These are phyloP conservation scores for Cadophora sp. DNA, from an alignment of 2,329 filamentous ascomycete species.

Conservation along the genomic window DNA sequence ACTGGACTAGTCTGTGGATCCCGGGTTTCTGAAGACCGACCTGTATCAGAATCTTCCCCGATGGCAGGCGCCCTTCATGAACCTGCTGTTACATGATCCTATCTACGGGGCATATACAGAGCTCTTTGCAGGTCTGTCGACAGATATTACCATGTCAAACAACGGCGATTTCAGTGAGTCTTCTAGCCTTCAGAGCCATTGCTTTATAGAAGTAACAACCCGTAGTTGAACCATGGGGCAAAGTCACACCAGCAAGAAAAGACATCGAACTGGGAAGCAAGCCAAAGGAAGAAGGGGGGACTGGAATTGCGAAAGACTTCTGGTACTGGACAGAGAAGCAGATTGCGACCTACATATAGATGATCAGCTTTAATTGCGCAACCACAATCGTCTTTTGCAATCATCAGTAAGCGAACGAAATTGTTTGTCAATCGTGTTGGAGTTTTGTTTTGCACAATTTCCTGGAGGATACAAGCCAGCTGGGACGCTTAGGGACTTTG, in stretches of 20 bases:
- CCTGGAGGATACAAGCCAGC: too few relatives aligned
- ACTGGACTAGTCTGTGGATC: slow-evolving; percentile 25
- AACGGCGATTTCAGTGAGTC: slow-evolving; percentile 29
- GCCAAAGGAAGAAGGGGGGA: slow-evolving; percentile 46
- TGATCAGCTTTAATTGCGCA: background rate
- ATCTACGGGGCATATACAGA: slow-evolving; percentile 31
- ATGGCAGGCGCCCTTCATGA: slow-evolving; percentile 13
- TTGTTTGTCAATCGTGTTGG: too few relatives aligned
- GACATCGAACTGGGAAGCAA: slow-evolving; percentile 45
- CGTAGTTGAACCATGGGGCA: slow-evolving; percentile 55
- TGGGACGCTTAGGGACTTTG: background rate
- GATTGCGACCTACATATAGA: slow-evolving; percentile 41
- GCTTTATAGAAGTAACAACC: background rate
- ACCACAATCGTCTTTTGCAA: background rate
- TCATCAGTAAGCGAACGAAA: background rate
- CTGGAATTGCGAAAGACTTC: slow-evolving; percentile 46
- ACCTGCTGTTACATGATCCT: slow-evolving; percentile 22
- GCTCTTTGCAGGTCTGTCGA: slow-evolving; percentile 30
- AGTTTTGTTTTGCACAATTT: too few relatives aligned
- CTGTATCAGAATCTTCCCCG: slow-evolving; percentile 21
- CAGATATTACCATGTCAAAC: slow-evolving; percentile 26
- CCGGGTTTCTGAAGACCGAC: slow-evolving; percentile 31
- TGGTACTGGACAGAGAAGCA: slow-evolving; percentile 53
- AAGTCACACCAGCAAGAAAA: slow-evolving; percentile 41
- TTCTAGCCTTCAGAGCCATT: background rate